These are phyloP conservation scores for Emmonsiellopsis sp. DNA, from an alignment of 2,329 filamentous ascomycete species.

Conservation along the genomic window DNA sequence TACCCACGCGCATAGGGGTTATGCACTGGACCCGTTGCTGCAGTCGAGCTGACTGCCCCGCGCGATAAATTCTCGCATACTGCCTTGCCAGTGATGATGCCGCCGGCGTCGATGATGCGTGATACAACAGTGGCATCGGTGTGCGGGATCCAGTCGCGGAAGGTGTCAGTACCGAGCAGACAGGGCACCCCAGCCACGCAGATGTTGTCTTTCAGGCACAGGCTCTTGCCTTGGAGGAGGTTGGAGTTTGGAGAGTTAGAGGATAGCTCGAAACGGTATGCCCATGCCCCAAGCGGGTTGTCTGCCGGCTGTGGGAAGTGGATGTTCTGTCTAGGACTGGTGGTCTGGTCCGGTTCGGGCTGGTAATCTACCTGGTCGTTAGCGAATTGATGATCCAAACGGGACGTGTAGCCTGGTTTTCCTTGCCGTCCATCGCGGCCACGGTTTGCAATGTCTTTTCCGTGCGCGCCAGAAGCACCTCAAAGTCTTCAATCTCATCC, in stretches of 20 bases:
- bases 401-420: too few species aligned
- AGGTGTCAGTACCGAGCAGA: slow-evolving; percentile 25
- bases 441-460: too few species aligned
- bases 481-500: too few species aligned
- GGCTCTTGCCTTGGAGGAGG: slow-evolving; percentile 23
- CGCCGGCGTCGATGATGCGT: slow-evolving; percentile 12
- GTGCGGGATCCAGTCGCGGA: not conserved
- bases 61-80: slow-evolving; percentile 42
- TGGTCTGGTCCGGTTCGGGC: too few species aligned
- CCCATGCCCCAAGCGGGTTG: not conserved
- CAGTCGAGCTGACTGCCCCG: slow-evolving; percentile 33
- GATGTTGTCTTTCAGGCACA: slow-evolving; percentile 42
- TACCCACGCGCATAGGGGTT: too few species aligned
- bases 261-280: not conserved
- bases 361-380: too few species aligned
- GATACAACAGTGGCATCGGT: slow-evolving; percentile 37
- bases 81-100: slow-evolving; percentile 33
- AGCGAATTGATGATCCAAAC: too few species aligned
- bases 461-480: too few species aligned
- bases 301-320: too few species aligned
- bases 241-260: not conserved
- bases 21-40: slow-evolving; percentile 5
- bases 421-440: too few species aligned
- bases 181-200: slow-evolving; percentile 36
- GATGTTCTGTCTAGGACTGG: too few species aligned